phyloP scores from a whole-genome alignment of 1,139 yeast species.

The Saccharomycopsis hybrid region DNA sequence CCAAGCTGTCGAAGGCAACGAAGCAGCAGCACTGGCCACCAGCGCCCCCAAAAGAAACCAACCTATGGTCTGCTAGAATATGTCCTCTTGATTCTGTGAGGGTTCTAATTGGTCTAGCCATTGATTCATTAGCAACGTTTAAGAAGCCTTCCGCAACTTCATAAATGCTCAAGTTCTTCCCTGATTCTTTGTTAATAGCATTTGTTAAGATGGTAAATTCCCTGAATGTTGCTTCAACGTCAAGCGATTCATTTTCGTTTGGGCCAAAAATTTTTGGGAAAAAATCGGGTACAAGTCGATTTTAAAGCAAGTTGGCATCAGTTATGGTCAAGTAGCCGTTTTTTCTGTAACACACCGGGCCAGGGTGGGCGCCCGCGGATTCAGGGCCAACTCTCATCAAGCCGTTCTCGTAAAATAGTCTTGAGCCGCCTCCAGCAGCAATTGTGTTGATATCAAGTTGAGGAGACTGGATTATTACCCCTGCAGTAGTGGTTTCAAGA shows the following conservation, averaged over 20 bases:
- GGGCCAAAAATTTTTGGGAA: slow-evolving; percentile 56
- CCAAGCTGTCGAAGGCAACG: slow-evolving; percentile 40
- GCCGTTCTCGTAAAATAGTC: slow-evolving; percentile 47
- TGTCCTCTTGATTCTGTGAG: slow-evolving; percentile 51
- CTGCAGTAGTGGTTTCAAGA: slow-evolving; percentile 52
- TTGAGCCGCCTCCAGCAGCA: slow-evolving; percentile 59
- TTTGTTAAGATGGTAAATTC: slow-evolving; percentile 38
- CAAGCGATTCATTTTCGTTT: slow-evolving; percentile 46
- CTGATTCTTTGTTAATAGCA: slow-evolving; percentile 35
- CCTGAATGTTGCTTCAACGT: slow-evolving; percentile 33
- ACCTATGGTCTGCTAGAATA: slow-evolving; percentile 37
- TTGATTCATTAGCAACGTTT: slow-evolving; percentile 47
- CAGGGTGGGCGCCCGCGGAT: slow-evolving; percentile 57
- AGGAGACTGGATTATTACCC: slow-evolving; percentile 50
- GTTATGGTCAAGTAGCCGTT: slow-evolving; percentile 51
- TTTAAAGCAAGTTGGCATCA: slow-evolving; percentile 50
- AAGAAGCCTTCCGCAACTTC: slow-evolving; percentile 49
- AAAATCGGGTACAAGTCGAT: slow-evolving; percentile 46
- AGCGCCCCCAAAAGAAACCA: slow-evolving; percentile 54
- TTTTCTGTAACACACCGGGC: slow-evolving; percentile 54
- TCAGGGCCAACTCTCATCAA: slow-evolving; percentile 54
- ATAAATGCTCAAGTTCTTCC: slow-evolving; percentile 32
- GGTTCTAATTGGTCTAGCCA: slow-evolving; percentile 52
- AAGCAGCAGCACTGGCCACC: slow-evolving; percentile 54
- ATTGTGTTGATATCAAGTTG: slow-evolving; percentile 53